These are phyloP conservation scores for Vigna mungo DNA, from an alignment of 306 rosid species.

Conservation along the genomic window DNA sequence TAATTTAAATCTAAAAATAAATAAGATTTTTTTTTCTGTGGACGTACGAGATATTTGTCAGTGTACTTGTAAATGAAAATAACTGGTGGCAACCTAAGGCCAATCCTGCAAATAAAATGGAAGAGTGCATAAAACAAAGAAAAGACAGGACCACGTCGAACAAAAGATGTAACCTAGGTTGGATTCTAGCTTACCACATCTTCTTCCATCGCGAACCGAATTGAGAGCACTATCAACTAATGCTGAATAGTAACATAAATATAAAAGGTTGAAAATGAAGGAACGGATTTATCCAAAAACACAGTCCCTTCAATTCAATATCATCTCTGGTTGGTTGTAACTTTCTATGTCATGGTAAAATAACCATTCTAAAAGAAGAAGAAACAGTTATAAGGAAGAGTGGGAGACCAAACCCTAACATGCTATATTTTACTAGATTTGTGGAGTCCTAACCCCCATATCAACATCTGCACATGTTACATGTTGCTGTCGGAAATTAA, in stretches of 20 bases:
- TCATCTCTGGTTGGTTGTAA: background rate
- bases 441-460: background rate
- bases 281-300: background rate
- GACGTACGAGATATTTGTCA: background rate
- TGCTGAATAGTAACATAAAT: too few species aligned
- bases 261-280: constrained; percentile 12
- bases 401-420: background rate
- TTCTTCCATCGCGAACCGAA: background rate
- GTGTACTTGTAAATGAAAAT: background rate
- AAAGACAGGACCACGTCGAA: constrained; percentile 18
- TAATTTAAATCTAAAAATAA: too few species aligned
- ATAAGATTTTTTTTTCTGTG: background rate
- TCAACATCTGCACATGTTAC: background rate
- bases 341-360: background rate
- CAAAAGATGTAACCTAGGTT: background rate
- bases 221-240: background rate
- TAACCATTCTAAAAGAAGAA: constrained; percentile 27
- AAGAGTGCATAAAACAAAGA: constrained; percentile 11
- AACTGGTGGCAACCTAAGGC: background rate
- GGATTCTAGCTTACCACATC: background rate
- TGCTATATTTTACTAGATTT: constrained; percentile 26
- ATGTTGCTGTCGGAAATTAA: constrained; percentile 39
- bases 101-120: background rate
- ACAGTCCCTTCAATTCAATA: background rate
- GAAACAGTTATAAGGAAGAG: background rate